These are phyloP conservation scores for Stellera chamaejasme DNA, from an alignment of 345 rosid species.

Conservation along the genomic window DNA sequence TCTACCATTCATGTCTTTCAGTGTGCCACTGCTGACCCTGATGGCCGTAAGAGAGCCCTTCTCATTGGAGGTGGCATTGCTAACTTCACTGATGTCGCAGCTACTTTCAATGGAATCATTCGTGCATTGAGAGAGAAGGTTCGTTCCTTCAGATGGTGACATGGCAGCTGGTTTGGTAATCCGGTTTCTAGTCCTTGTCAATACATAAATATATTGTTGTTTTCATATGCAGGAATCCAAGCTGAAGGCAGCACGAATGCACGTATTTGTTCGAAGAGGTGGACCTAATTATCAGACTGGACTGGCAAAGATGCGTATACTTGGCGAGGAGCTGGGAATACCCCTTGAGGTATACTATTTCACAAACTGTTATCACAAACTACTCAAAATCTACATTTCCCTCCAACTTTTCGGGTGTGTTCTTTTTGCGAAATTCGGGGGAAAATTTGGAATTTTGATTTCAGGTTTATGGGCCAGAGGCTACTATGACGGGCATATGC, in stretches of 20 bases:
- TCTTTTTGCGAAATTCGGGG: neutral
- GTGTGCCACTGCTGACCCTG: conserved; percentile 93
- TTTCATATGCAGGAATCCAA: conserved; percentile 53
- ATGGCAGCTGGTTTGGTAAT: neutral
- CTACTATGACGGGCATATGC: conserved; percentile 98
- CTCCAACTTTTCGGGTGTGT: neutral
- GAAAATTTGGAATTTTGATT: neutral
- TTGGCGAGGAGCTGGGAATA: conserved; percentile 79
- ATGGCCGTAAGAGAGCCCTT: conserved; percentile 89
- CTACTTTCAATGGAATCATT: conserved; percentile 91
- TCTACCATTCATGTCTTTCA: conserved; percentile 16
- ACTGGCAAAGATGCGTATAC: conserved; percentile 68
- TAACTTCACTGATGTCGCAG: conserved; percentile 93
- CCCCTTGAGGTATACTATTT: conserved; percentile 66
- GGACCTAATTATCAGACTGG: conserved; percentile 95
- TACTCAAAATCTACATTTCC: neutral
- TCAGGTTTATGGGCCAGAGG: conserved; percentile 95
- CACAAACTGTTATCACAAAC: neutral
- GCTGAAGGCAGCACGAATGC: conserved; percentile 88
- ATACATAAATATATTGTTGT: neutral
- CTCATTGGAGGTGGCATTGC: conserved; percentile 98
- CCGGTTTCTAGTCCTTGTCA: neutral
- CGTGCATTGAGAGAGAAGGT: conserved; percentile 93
- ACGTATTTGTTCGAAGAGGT: conserved; percentile 90
- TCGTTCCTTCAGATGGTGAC: neutral